These are phyloP conservation scores for Alloascoidea africana DNA, from an alignment of 805 yeast genomes.

Conservation along the genomic window DNA sequence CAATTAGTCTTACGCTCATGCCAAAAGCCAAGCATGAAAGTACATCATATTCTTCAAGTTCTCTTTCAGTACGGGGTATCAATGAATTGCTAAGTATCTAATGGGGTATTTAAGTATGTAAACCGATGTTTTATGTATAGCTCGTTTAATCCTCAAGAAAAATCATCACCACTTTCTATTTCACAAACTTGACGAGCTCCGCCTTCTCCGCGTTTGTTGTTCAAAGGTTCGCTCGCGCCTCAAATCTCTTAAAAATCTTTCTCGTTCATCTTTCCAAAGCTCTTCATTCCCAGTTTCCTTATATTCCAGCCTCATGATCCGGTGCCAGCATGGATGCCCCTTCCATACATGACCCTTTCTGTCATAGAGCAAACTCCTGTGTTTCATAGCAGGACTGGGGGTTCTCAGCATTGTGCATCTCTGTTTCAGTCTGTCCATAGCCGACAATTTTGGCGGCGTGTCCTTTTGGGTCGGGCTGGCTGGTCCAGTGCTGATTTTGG, in stretches of 20 bases:
- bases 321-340: conserved; percentile 12
- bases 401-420: background rate
- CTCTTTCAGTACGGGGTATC: no score
- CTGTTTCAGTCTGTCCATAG: background rate
- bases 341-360: conserved; percentile 5
- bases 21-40: no score
- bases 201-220: conserved; percentile 9
- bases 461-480: no score
- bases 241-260: conserved; percentile 10
- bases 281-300: conserved; percentile 9
- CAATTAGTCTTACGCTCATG: no score
- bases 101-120: conserved; percentile 2
- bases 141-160: background rate
- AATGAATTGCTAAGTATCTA: background rate
- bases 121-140: conserved; percentile 2
- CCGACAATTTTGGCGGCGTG: no score
- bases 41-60: no score
- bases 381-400: conserved; percentile 9
- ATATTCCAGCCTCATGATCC: conserved; percentile 11
- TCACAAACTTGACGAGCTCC: conserved; percentile 4
- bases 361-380: conserved; percentile 6
- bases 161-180: background rate
- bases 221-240: conserved; percentile 11
- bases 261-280: conserved; percentile 12
- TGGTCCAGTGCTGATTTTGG: no score